phyloP scores from a whole-genome alignment of 2,329 filamentous ascomycete genomes.

The Rutstroemia sp. region DNA sequence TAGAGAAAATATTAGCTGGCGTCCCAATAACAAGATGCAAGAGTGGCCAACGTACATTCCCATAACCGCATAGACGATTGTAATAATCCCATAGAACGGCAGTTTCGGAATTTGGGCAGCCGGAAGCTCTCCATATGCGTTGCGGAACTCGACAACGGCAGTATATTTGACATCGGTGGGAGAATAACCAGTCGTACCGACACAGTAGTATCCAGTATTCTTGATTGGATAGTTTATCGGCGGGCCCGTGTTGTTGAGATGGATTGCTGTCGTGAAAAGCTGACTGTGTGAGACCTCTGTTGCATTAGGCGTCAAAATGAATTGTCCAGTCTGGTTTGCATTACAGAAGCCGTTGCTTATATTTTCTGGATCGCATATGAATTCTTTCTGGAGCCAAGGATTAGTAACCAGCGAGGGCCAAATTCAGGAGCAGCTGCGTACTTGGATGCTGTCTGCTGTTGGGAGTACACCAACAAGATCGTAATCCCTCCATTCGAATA shows the following conservation, averaged over 20 bases:
- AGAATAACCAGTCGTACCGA: constrained; percentile 68
- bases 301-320: constrained; percentile 72
- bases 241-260: constrained; percentile 63
- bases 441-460: constrained; percentile 44
- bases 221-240: constrained; percentile 76
- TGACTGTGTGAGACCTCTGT: constrained; percentile 61
- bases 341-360: constrained; percentile 68
- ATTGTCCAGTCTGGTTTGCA: constrained; percentile 70
- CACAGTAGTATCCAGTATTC: constrained; percentile 94
- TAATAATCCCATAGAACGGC: constrained; percentile 92
- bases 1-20: constrained; percentile 6
- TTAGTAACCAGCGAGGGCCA: constrained; percentile 27
- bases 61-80: constrained; percentile 86
- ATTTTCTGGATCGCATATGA: constrained; percentile 69
- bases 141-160: constrained; percentile 84
- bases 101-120: constrained; percentile 95
- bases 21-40: constrained; percentile 1
- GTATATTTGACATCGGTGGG: constrained; percentile 56
- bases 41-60: constrained; percentile 46
- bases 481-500: constrained; percentile 93
- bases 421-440: constrained; percentile 30
- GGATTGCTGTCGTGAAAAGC: constrained; percentile 73
- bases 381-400: constrained; percentile 42
- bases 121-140: constrained; percentile 91
- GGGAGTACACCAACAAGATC: constrained; percentile 65